Conservation (phyloP, 108 stramenopile species). For the Stephanodiscus minutulus region DNA sequence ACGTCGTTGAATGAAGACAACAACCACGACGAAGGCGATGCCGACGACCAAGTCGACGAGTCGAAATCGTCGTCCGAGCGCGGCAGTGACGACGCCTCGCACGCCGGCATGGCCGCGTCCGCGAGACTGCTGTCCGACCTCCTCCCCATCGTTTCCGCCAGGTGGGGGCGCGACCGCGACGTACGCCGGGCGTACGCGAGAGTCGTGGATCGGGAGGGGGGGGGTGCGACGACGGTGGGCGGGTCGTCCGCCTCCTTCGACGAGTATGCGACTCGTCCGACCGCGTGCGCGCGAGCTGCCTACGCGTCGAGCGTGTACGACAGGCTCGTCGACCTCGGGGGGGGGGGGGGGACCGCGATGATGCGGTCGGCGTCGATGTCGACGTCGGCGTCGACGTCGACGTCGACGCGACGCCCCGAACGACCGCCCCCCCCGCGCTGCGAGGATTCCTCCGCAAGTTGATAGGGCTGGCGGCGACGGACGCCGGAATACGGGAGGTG, state of each 20-base stretch:
- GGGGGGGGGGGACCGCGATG: no score
- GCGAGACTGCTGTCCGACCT: slow-evolving; percentile 27
- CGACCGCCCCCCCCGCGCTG: not conserved
- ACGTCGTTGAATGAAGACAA: not conserved
- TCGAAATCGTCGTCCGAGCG: not conserved
- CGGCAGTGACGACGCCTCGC: not conserved
- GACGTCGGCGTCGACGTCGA: no score
- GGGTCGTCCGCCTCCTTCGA: slow-evolving; percentile 15
- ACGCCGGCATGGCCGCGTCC: slow-evolving; percentile 13
- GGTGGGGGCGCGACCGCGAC: slow-evolving; percentile 18
- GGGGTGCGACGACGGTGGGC: not conserved
- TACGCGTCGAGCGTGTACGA: slow-evolving; percentile 43
- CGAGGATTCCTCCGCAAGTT: slow-evolving; percentile 25
- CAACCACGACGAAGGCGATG: not conserved
- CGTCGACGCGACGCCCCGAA: not conserved
- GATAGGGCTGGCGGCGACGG: slow-evolving; percentile 17
- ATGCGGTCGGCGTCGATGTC: not conserved
- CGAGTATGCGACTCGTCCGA: slow-evolving; percentile 39
- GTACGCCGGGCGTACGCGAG: slow-evolving; percentile 19
- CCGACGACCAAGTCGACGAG: not conserved
- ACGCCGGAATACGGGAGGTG: slow-evolving; percentile 35
- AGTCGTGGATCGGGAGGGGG: not conserved
- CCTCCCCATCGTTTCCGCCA: slow-evolving; percentile 26
- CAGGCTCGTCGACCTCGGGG: slow-evolving; percentile 18
- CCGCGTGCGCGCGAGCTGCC: slow-evolving; percentile 24